Percentiles rank a stretch among this genome's conserved stretches.
These are phyloP conservation scores for Ganoderma multipileum DNA, from an alignment of 1,284 basidiomycete genomes.

Conservation along the genomic window DNA sequence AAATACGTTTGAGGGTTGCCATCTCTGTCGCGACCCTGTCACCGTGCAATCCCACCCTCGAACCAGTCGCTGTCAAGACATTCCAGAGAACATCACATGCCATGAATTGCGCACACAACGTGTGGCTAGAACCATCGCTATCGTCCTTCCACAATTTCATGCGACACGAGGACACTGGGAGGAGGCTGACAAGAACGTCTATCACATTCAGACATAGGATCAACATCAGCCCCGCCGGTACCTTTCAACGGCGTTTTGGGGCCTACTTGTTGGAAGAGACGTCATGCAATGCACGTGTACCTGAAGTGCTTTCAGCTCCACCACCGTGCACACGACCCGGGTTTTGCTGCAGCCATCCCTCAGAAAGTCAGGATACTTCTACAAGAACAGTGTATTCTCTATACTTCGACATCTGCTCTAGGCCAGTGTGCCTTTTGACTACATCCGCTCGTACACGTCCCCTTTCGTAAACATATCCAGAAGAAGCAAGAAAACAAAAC, in stretches of 20 bases:
- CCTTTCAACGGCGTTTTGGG: not conserved
- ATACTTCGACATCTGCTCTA: conserved; percentile 14
- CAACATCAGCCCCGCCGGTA: not conserved
- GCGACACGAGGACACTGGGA: not conserved
- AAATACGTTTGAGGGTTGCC: not conserved
- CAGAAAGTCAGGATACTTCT: conserved; percentile 4
- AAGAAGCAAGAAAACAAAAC: not conserved
- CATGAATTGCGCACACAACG: not conserved
- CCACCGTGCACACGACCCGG: not conserved
- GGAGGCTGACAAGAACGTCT: not conserved
- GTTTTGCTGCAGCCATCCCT: no score
- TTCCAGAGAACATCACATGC: conserved; percentile 3
- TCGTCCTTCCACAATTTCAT: not conserved
- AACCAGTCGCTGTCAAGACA: not conserved
- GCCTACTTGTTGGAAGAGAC: not conserved
- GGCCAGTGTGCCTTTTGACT: conserved; percentile 20
- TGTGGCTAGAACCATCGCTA: conserved; percentile 2
- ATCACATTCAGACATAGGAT: not conserved
- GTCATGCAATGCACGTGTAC: not conserved
- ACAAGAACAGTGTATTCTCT: conserved; percentile 21
- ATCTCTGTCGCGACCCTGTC: not conserved
- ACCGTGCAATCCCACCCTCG: not conserved
- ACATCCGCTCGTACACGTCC: conserved; percentile 29
- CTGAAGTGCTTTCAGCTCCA: no score
- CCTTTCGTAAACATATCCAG: conserved; percentile 3